Evolutionary conservation across 768 basidiomycete genomes (phyloP).

Genomic region (Hydnomerulius pinastri): DNA sequence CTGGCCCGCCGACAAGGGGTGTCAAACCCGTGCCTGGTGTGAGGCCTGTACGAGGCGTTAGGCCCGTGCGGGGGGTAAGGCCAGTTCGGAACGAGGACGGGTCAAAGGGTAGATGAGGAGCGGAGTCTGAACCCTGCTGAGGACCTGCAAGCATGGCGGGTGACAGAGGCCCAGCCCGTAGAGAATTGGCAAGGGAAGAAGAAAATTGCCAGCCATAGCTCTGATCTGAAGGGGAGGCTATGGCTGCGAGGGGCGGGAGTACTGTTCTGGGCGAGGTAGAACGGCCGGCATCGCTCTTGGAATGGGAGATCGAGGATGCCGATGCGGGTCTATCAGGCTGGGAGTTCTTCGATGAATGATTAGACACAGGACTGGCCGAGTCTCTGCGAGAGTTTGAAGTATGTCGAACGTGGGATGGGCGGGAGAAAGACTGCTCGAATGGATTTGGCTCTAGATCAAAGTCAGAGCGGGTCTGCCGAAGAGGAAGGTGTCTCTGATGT

Average conservation of each 20-base stretch:
- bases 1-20: constrained; percentile 73
- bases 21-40: constrained; percentile 78
- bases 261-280: constrained; percentile 60
- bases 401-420: constrained; percentile 54
- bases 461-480: constrained; percentile 58
- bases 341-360: constrained; percentile 39
- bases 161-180: constrained; percentile 90
- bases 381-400: constrained; percentile 36
- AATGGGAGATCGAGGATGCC: constrained; percentile 32
- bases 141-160: constrained; percentile 97
- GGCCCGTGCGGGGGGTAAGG: constrained; percentile 82
- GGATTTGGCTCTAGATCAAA: constrained; percentile 87
- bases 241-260: constrained; percentile 79
- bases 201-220: constrained; percentile 64
- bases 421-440: constrained; percentile 91
- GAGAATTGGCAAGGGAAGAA: constrained; percentile 66
- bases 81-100: constrained; percentile 78
- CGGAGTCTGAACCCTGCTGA: constrained; percentile 47
- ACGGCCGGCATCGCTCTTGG: constrained; percentile 33
- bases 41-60: constrained; percentile 83
- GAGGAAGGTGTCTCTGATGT: constrained; percentile 18
- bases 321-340: constrained; percentile 35
- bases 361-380: constrained; percentile 34
- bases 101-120: constrained; percentile 57
- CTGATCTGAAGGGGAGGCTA: constrained; percentile 58